phyloP scores from a whole-genome alignment of 805 yeast genomes.

The Zygosaccharomyces bailii region DNA sequence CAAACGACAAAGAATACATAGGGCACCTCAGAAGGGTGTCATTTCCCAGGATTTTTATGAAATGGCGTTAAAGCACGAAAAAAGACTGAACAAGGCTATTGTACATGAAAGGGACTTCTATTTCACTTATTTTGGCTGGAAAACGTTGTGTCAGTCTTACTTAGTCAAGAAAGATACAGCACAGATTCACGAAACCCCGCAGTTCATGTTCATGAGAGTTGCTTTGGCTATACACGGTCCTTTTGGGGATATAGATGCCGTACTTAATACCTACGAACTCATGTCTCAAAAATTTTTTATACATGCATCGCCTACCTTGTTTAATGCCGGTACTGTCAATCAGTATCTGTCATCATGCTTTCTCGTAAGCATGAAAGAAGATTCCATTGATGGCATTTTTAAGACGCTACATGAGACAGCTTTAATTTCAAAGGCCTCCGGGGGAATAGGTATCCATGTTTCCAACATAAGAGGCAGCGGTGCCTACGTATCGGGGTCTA shows the following conservation, averaged over 20 bases:
- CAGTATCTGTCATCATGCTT: conserved; percentile 91
- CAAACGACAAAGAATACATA: conserved; percentile 69
- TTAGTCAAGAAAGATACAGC: conserved; percentile 54
- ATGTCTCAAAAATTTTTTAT: conserved; percentile 85
- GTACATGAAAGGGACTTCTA: conserved; percentile 69
- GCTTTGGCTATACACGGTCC: conserved; percentile 82
- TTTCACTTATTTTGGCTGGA: conserved; percentile 81
- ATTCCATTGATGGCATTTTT: conserved; percentile 93
- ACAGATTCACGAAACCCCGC: conserved; percentile 69
- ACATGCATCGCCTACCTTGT: conserved; percentile 93
- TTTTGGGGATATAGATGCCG: conserved; percentile 54
- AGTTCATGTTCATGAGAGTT: conserved; percentile 82
- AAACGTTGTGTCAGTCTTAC: conserved; percentile 82
- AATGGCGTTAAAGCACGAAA: conserved; percentile 57
- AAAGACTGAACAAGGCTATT: conserved; percentile 64
- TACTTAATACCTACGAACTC: conserved; percentile 72
- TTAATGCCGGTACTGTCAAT: conserved; percentile 85
- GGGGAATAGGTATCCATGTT: conserved; percentile 90
- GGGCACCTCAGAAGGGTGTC: conserved; percentile 62
- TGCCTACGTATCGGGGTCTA: conserved; percentile 83
- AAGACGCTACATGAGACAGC: conserved; percentile 87
- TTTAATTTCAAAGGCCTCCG: conserved; percentile 87
- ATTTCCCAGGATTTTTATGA: conserved; percentile 61
- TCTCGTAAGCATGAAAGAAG: conserved; percentile 85
- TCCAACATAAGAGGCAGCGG: conserved; percentile 86